Conservation (phyloP, 164 flowering plant species). For the Taxillus chinensis region DNA sequence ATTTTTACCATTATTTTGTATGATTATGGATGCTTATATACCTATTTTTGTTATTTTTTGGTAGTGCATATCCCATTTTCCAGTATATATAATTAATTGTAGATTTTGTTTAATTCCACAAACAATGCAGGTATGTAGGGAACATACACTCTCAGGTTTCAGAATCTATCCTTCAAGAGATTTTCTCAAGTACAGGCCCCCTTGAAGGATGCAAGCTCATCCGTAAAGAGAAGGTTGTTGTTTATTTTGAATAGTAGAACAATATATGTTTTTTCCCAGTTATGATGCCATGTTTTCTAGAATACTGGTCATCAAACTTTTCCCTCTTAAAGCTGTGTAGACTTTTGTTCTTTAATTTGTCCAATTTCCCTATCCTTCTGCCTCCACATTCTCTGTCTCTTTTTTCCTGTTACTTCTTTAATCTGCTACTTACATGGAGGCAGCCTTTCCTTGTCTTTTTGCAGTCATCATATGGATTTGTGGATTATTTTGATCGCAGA, state of each 20-base stretch:
- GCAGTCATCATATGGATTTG: conserved; percentile 79
- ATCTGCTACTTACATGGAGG: not conserved
- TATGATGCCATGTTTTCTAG: too few relatives aligned
- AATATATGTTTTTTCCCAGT: not conserved
- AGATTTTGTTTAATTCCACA: not conserved
- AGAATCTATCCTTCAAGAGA: conserved; percentile 57
- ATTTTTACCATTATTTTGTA: too few relatives aligned
- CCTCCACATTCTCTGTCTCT: not conserved
- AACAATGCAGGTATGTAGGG: conserved; percentile 34
- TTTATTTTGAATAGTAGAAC: not conserved
- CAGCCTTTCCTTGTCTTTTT: conserved; percentile 1
- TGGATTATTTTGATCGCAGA: conserved; percentile 62
- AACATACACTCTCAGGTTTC: conserved; percentile 42
- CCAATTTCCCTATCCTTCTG: not conserved
- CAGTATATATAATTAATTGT: not conserved
- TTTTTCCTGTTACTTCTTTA: not conserved
- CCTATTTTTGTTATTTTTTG: not conserved
- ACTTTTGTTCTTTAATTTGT: not conserved
- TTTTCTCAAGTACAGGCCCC: conserved; percentile 43
- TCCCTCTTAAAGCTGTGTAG: too few relatives aligned
- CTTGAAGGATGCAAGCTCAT: conserved; percentile 49
- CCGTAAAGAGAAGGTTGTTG: conserved; percentile 30
- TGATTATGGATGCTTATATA: too few relatives aligned
- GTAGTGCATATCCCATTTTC: not conserved
- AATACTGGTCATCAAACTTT: too few relatives aligned